Percentiles rank a stretch among this genome's conserved stretches.
Conservation (phyloP, 2,329 filamentous ascomycete genomes). For the Fusarium lyarnte region DNA sequence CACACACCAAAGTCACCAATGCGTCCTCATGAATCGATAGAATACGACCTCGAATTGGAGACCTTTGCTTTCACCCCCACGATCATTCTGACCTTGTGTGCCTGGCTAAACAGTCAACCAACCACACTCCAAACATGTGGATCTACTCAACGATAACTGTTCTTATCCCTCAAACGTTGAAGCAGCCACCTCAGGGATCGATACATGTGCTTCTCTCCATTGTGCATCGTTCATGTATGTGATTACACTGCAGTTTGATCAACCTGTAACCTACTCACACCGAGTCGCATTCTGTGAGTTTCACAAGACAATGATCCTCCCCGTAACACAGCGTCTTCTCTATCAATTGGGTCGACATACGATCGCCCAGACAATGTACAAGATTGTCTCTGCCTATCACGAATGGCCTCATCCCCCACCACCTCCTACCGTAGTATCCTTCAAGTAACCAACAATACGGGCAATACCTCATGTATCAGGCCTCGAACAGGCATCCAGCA, state of each 20-base stretch:
- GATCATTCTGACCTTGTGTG: background rate
- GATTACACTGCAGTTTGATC: background rate
- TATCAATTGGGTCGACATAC: background rate
- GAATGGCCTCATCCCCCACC: constrained; percentile 15
- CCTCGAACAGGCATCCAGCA: constrained; percentile 9
- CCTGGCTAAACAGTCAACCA: constrained; percentile 9
- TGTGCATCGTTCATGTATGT: background rate
- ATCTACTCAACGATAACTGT: constrained; percentile 28
- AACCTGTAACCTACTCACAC: background rate
- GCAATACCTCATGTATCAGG: constrained; percentile 2
- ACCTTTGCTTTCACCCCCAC: background rate
- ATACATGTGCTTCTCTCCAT: background rate
- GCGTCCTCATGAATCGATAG: background rate
- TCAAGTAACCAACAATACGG: constrained; percentile 17
- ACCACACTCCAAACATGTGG: constrained; percentile 31
- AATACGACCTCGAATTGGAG: background rate
- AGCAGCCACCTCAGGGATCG: background rate
- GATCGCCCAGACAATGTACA: background rate
- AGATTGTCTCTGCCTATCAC: background rate
- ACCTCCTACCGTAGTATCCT: constrained; percentile 4
- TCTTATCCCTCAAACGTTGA: constrained; percentile 11
- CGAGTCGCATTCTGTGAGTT: background rate
- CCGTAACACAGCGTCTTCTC: background rate
- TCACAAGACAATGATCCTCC: background rate
- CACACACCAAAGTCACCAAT: constrained; percentile 7